Evolutionary conservation across 352 stramenopile genomes (phyloP).

Genomic region (Blastocystis sp.): DNA sequence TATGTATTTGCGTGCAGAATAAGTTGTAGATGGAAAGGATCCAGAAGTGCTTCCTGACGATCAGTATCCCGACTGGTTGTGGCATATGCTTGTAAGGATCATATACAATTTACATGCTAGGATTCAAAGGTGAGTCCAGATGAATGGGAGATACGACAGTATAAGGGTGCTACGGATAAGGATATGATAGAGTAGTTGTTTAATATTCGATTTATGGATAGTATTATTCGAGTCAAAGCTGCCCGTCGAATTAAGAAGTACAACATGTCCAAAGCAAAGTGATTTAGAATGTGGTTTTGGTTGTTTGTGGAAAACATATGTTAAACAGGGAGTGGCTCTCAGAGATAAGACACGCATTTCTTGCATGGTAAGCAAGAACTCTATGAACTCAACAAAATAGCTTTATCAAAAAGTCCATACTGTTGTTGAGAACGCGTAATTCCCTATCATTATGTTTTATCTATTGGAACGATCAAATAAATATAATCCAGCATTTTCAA

Average conservation of each 20-base stretch:
- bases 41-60: conserved; percentile 54
- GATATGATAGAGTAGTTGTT: neutral
- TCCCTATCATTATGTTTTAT: neutral
- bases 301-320: neutral
- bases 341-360: conserved; percentile 15
- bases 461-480: neutral
- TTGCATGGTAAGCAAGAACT: conserved; percentile 56
- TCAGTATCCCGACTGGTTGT: conserved; percentile 59
- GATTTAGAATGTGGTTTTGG: conserved; percentile 13
- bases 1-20: neutral
- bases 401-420: too few species aligned
- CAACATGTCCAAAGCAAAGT: conserved; percentile 57
- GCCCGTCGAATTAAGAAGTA: conserved; percentile 30
- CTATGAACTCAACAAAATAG: conserved; percentile 50
- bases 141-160: conserved; percentile 48
- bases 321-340: neutral
- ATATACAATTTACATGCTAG: neutral
- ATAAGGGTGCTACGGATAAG: conserved; percentile 48
- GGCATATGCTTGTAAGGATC: conserved; percentile 32
- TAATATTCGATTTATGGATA: neutral
- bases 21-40: conserved; percentile 33
- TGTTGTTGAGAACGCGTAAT: too few species aligned
- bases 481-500: neutral
- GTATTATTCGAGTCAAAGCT: conserved; percentile 40
- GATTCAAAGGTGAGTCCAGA: conserved; percentile 39